phyloP scores from a whole-genome alignment of 192 early-diverging fungal species.

The Geranomyces variabilis region DNA sequence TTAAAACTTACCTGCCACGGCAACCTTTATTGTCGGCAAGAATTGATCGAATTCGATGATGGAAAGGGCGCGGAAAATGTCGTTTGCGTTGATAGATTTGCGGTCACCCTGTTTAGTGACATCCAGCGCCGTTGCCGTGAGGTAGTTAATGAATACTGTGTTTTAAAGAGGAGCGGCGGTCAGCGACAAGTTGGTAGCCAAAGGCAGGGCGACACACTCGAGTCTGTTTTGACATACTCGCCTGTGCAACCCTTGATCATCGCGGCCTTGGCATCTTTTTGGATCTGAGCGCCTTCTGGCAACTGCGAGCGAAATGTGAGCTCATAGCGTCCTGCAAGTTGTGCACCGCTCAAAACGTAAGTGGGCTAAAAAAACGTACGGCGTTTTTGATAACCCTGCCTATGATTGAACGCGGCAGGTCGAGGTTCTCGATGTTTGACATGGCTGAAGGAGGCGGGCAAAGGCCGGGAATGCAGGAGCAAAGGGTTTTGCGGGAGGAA shows the following conservation, averaged over 20 bases:
- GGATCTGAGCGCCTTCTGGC: slow-evolving; percentile 30
- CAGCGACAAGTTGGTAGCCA: neutral
- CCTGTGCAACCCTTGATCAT: slow-evolving; percentile 35
- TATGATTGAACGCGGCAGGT: slow-evolving; percentile 34
- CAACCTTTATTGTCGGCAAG: slow-evolving; percentile 31
- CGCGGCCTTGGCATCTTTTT: slow-evolving; percentile 34
- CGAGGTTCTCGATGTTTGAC: slow-evolving; percentile 29
- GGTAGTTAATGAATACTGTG: slow-evolving; percentile 47
- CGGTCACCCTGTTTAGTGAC: slow-evolving; percentile 33
- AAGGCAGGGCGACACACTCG: no score
- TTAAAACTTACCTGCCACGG: slow-evolving; percentile 37
- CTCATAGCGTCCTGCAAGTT: neutral
- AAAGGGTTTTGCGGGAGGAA: no score
- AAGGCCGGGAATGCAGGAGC: no score
- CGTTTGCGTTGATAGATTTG: slow-evolving; percentile 37
- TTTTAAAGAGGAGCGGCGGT: neutral
- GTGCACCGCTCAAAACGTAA: no score
- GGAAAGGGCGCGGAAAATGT: slow-evolving; percentile 40
- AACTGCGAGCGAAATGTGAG: slow-evolving; percentile 15
- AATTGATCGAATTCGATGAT: slow-evolving; percentile 45
- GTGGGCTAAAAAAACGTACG: slow-evolving; percentile 1
- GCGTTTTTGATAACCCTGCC: slow-evolving; percentile 30
- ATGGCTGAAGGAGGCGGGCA: no score
- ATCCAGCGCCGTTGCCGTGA: slow-evolving; percentile 42
- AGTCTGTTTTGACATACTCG: neutral